These are phyloP conservation scores for Epichloe sylvatica DNA, from an alignment of 2,329 filamentous ascomycete species.

Conservation along the genomic window DNA sequence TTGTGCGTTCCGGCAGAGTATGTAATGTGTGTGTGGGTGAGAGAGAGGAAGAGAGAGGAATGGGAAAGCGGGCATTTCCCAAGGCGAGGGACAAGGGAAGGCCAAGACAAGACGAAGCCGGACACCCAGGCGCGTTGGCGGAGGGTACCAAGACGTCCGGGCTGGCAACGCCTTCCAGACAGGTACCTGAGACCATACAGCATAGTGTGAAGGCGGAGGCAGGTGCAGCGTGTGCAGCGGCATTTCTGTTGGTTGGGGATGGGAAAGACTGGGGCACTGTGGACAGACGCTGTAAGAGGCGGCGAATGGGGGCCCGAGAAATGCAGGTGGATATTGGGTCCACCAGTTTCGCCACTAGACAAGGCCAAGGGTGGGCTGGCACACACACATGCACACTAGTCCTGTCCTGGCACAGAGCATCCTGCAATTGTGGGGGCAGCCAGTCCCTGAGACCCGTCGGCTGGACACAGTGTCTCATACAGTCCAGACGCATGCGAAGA, in stretches of 20 bases:
- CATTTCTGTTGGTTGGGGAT: slow-evolving; percentile 18
- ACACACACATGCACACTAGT: slow-evolving; percentile 11
- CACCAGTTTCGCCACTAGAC: slow-evolving; percentile 17
- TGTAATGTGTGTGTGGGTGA: not conserved
- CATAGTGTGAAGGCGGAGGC: not conserved
- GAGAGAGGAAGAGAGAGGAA: slow-evolving; percentile 1
- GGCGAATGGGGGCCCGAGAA: slow-evolving; percentile 17
- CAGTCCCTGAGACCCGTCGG: slow-evolving; percentile 6
- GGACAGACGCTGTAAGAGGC: slow-evolving; percentile 6
- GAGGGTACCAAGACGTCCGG: not conserved
- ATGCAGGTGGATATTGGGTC: not conserved
- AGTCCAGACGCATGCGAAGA: not conserved
- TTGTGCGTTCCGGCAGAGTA: not conserved
- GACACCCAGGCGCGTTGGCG: not conserved
- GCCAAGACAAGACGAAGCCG: not conserved
- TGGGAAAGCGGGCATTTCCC: slow-evolving; percentile 1
- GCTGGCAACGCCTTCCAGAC: not conserved
- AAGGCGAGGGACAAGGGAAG: slow-evolving; percentile 1
- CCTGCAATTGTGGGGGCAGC: slow-evolving; percentile 14
- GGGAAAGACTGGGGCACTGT: slow-evolving; percentile 3
- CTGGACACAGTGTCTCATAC: slow-evolving; percentile 1
- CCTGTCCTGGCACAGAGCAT: not conserved
- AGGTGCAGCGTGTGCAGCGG: slow-evolving; percentile 10
- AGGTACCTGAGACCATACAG: not conserved
- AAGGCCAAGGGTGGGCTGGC: slow-evolving; percentile 19